Evolutionary conservation across 192 early-diverging fungal genomes (phyloP), one percentile per base, ranked within the genome.

Genomic region (Globomyces pollinis-pini): DNA sequence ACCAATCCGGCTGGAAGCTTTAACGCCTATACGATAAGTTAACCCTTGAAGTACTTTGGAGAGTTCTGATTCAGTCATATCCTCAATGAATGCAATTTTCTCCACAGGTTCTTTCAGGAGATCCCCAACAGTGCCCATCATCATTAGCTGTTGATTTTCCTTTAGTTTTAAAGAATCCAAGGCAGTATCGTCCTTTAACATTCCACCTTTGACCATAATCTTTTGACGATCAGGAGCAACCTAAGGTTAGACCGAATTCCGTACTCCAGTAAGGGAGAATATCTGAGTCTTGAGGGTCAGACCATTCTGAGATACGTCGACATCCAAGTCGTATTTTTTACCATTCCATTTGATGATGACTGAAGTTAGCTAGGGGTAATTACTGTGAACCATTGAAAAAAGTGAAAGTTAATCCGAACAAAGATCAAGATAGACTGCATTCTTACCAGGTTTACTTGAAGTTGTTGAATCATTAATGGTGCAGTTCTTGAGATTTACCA

Each of bases 61-160:
- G 36, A 93, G 63, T 64, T 96, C 79, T 33, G 77, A 73, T 55
- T 95, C 91, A 1, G 90, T 80, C 89, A 98, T 91, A 58, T 95
- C 93, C 69, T 98, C 96, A 33, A 91, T 66, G 65, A 98, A 98
- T 31, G 82, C 64, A 13, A 75, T 72, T 30, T 76, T 77, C 56
- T 88, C 71, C 24, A 57, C 59, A 2, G 92, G 93, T 1, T 81
- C 86, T 60, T 88, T 90, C 16, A 91, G 86, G n/a, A 94, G 72
- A 72, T 95, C 96, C 35, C 91, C 93, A 4, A 83, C 87, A 2
- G 93, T 91, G 31, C 96, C 96, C 88, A 96, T 93, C 93, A 98
- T 94, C 68, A 68, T 69, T 26, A 78, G 29, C 34, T 42, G 23
- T 39, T 62, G 61, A 8, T 59, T 44, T 51, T 88, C 80, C 68